Conservation (phyloP, 2,329 filamentous ascomycete genomes). For the Pseudogymnoascus sp. region DNA sequence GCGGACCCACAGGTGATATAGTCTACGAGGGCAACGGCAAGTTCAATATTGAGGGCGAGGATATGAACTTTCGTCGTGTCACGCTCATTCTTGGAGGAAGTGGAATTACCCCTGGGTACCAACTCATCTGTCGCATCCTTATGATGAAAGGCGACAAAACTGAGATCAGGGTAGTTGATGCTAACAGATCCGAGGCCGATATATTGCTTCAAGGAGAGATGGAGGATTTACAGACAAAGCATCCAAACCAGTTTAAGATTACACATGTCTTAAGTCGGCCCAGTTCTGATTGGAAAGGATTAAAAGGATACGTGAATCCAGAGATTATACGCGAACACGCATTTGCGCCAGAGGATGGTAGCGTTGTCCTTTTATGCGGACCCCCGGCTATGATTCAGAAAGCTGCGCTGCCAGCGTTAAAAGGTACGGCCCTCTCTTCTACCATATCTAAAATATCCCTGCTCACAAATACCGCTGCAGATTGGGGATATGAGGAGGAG, state of each 20-base stretch:
- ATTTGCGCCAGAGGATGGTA: conserved; percentile 33
- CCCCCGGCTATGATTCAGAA: conserved; percentile 45
- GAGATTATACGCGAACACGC: conserved; percentile 35
- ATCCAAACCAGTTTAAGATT: conserved; percentile 35
- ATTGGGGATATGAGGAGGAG: conserved; percentile 39
- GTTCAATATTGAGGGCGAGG: conserved; percentile 38
- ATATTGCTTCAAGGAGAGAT: conserved; percentile 39
- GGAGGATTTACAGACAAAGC: conserved; percentile 33
- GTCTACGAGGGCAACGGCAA: conserved; percentile 39
- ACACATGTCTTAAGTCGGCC: conserved; percentile 42
- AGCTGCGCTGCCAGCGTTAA: conserved; percentile 41
- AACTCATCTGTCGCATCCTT: conserved; percentile 40
- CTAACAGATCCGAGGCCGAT: conserved; percentile 41
- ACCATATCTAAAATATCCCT: conserved; percentile 17
- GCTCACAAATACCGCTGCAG: background rate
- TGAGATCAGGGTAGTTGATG: conserved; percentile 38
- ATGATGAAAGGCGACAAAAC: conserved; percentile 30
- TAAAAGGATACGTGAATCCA: conserved; percentile 38
- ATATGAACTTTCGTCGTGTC: conserved; percentile 37
- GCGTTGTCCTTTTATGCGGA: conserved; percentile 42
- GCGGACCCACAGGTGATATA: conserved; percentile 45
- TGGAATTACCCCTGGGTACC: conserved; percentile 46
- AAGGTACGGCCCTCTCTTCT: conserved; percentile 17
- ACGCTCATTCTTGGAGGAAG: conserved; percentile 44
- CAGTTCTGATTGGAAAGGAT: conserved; percentile 37